A percentile compares a stretch with the other conserved stretches of the same genome.
Conservation (phyloP, 2,329 filamentous ascomycete species). For the Stachybotrys chlorohalonatus region DNA sequence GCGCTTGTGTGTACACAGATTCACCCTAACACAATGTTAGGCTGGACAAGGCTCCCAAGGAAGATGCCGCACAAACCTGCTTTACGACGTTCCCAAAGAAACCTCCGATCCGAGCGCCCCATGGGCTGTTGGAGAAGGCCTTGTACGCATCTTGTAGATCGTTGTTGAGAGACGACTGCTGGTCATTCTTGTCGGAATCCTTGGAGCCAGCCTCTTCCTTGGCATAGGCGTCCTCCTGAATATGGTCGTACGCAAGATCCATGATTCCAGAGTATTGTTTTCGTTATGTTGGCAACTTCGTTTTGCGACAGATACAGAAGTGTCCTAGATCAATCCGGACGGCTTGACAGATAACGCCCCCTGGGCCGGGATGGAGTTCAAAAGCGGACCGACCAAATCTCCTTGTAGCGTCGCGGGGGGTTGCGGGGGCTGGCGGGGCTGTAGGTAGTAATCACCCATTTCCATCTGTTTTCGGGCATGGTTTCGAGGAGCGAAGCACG, state of each 20-base stretch:
- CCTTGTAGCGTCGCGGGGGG: conserved; percentile 13
- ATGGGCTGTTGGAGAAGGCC: conserved; percentile 82
- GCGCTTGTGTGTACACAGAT: conserved; percentile 72
- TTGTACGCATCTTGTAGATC: conserved; percentile 95
- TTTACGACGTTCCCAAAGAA: conserved; percentile 89
- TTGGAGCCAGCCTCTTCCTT: conserved; percentile 43
- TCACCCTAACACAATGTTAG: conserved; percentile 49
- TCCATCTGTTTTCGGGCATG: no score
- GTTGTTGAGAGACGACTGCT: conserved; percentile 58
- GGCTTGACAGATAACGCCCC: neutral
- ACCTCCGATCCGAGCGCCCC: conserved; percentile 81
- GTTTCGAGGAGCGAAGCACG: no score
- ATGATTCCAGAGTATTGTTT: conserved; percentile 36
- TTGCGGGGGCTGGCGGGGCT: conserved; percentile 3
- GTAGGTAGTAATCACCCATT: no score
- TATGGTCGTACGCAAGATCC: conserved; percentile 97
- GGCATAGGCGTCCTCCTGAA: conserved; percentile 70
- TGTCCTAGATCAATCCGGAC: neutral
- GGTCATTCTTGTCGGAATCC: conserved; percentile 28
- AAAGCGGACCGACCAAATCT: conserved; percentile 1
- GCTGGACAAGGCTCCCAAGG: neutral
- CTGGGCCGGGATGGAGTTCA: neutral
- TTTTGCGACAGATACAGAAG: neutral
- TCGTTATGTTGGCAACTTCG: neutral
- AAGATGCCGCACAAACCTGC: conserved; percentile 48